Base-by-base conservation (phyloP, 2,329 filamentous ascomycete genomes). In the Biscogniauxia marginata region DNA sequence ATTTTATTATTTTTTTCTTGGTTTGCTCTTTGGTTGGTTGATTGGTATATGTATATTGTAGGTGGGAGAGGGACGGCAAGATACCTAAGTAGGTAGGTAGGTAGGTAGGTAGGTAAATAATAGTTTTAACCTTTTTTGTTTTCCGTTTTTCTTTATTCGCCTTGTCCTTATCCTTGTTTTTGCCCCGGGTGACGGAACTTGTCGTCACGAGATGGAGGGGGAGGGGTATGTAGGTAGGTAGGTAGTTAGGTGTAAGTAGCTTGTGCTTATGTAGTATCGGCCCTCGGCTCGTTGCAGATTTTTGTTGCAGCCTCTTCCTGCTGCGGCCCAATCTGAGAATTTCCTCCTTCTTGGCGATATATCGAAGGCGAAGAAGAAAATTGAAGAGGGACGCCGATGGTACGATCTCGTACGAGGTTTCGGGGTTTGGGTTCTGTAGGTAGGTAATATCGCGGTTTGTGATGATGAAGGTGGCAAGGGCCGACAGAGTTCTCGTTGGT, bases 211-310 rank as follows among this genome's bases (percentile, higher is more conserved):
- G 46, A 43, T 54, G 50, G 23, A 48, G 53, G 51, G 25, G 46
- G 51, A 53, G 50, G 23, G 20, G 50, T 51, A 25, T 39, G 30
- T 39, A 39, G 30, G 30, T 39, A 39, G 30, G 30, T 39, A 39
- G 30, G 30, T n/a, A 39, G 30, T 8, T 39, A 39, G 30, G 30
- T 39, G 30, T 8, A 39, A 8, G n/a, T 39, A 39, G 30, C 30
- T 16, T 39, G 30, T 39, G 30, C 30, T 39, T 34, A 39, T 46
- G 45, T 46, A n/a, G 18, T 21, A 13, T 21, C 45, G 21, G 45
- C 45, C 45, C 45, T 20, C 19, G 21, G 21, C 1, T 23, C 11
- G 11, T 46, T 46, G 45, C 18, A 46, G 19, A 2, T 23, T 46
- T 23, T 46, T 16, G 45, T 21, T 23, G 18, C 13, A 46, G 43